A percentile compares a stretch with the other conserved stretches of the same genome.
phyloP scores from a whole-genome alignment of 2,329 filamentous ascomycete species.

The Cercospora sp. region DNA sequence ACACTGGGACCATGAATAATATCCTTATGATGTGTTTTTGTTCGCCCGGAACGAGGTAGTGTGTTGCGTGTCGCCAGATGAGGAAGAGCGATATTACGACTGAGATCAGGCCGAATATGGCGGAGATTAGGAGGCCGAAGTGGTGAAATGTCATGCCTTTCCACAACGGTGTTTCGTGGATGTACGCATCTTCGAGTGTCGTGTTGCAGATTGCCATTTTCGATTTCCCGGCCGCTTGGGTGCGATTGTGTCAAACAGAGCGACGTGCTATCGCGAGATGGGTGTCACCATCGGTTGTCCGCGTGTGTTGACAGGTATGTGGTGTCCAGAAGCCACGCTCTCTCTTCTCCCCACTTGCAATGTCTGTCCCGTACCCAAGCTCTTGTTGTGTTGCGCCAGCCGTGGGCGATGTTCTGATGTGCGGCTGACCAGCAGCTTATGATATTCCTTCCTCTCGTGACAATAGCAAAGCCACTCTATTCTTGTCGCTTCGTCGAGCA shows the following conservation, averaged over 20 bases:
- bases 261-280: neutral
- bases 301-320: neutral
- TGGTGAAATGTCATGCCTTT: constrained; percentile 58
- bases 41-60: constrained; percentile 61
- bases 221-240: neutral
- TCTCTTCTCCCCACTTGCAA: neutral
- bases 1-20: constrained; percentile 83
- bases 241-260: neutral
- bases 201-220: constrained; percentile 48
- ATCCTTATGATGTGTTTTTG: constrained; percentile 79
- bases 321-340: neutral
- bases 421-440: neutral
- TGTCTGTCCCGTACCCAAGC: neutral
- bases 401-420: neutral
- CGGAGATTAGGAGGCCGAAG: constrained; percentile 56
- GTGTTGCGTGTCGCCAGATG: constrained; percentile 59
- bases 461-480: neutral
- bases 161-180: constrained; percentile 52
- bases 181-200: constrained; percentile 48
- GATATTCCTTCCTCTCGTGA: neutral
- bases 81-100: constrained; percentile 54
- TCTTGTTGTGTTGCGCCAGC: neutral
- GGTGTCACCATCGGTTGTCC: neutral
- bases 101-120: constrained; percentile 55
- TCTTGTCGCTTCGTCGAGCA: neutral